phyloP scores from a whole-genome alignment of 306 rosid species.

The Psophocarpus tetragonolobus region DNA sequence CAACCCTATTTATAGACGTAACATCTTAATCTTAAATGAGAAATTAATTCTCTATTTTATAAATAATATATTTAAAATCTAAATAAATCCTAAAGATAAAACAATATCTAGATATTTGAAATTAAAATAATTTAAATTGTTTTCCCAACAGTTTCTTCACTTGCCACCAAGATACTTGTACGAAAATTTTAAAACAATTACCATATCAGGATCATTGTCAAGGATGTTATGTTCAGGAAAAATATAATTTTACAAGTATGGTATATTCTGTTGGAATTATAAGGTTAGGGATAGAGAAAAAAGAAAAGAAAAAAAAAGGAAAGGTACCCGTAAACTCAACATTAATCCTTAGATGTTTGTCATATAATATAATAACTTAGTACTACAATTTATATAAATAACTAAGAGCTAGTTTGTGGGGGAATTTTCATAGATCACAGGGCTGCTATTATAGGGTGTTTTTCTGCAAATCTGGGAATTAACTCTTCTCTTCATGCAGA shows the following conservation, averaged over 20 bases:
- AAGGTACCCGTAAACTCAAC: background rate
- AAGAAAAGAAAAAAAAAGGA: background rate
- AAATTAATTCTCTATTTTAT: too few species aligned
- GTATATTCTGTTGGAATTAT: background rate
- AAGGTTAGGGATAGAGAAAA: background rate
- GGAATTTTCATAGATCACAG: too few species aligned
- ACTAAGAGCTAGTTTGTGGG: background rate
- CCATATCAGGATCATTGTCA: background rate
- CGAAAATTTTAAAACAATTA: background rate
- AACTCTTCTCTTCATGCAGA: too few species aligned
- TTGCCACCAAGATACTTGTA: background rate
- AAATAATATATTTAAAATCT: too few species aligned
- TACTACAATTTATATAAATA: background rate
- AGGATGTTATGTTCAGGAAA: background rate
- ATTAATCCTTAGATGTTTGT: background rate
- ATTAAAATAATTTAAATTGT: too few species aligned
- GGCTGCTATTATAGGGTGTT: too few species aligned
- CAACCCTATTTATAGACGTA: too few species aligned
- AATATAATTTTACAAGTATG: background rate
- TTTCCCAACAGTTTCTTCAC: background rate
- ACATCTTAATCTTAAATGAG: too few species aligned
- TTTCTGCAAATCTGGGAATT: too few species aligned
- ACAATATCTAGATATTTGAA: too few species aligned
- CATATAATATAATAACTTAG: background rate
- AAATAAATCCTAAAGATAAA: too few species aligned